Conservation (phyloP, 73 alveolate genomes). For the Diophrys appendiculata region DNA sequence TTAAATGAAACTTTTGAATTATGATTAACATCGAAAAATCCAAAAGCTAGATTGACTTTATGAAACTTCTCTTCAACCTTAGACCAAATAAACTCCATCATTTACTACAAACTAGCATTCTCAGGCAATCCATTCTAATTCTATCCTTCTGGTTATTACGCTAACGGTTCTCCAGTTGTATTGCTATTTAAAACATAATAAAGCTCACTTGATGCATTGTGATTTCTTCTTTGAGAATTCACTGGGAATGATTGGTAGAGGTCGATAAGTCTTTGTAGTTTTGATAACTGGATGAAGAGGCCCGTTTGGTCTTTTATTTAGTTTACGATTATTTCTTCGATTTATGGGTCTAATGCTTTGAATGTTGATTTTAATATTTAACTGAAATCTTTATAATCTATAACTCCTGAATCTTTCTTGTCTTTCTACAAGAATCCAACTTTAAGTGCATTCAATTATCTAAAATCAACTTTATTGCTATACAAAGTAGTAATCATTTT, state of each 20-base stretch:
- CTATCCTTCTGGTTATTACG: neutral
- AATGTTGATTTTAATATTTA: too few species aligned
- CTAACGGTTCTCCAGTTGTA: neutral
- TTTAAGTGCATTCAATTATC: too few species aligned
- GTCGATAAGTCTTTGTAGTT: neutral
- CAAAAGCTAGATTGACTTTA: conserved; percentile 10
- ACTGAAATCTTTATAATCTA: too few species aligned
- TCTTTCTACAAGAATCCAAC: too few species aligned
- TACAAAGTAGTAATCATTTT: too few species aligned
- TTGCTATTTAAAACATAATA: neutral
- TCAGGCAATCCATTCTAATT: neutral
- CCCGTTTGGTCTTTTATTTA: too few species aligned
- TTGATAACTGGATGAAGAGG: too few species aligned
- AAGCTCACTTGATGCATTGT: neutral
- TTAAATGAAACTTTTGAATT: conserved; percentile 6
- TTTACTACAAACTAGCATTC: neutral
- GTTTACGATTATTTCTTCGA: too few species aligned
- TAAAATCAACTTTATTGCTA: too few species aligned
- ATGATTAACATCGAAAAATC: conserved; percentile 18
- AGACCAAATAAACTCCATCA: conserved; percentile 9
- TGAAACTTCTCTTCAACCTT: conserved; percentile 24
- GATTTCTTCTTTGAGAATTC: neutral
- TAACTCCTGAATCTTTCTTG: too few species aligned
- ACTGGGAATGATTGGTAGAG: neutral
- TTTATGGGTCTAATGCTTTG: too few species aligned